These are phyloP conservation scores for Murraya koenigii DNA, from an alignment of 345 rosid genomes.

Conservation along the genomic window DNA sequence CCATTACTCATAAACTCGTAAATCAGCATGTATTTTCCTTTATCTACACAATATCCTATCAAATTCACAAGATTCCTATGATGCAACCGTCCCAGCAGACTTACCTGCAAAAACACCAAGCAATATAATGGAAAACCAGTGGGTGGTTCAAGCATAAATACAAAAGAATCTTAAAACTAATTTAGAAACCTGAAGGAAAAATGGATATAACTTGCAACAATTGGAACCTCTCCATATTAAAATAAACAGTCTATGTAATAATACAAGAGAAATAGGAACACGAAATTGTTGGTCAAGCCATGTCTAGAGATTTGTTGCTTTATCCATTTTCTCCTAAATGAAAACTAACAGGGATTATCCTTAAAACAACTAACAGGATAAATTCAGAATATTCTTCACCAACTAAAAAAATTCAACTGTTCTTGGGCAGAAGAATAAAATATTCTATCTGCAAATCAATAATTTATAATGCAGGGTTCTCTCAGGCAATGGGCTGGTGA, in stretches of 20 bases:
- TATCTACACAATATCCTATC: conserved; percentile 84
- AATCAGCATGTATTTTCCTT: conserved; percentile 72
- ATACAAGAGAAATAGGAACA: not conserved
- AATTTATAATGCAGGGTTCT: not conserved
- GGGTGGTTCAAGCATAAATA: not conserved
- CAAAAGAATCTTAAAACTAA: not conserved
- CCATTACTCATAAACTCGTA: conserved; percentile 99
- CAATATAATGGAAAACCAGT: not conserved
- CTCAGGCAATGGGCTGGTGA: not conserved
- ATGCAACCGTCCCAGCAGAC: conserved; percentile 89
- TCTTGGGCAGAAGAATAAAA: not conserved
- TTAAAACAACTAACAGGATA: not conserved
- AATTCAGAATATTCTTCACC: not conserved
- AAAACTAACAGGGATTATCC: not conserved
- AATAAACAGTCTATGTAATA: not conserved
- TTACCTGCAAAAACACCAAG: conserved; percentile 50
- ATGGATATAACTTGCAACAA: not conserved
- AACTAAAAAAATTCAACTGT: not conserved
- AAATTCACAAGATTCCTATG: conserved; percentile 95
- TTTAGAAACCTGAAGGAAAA: not conserved
- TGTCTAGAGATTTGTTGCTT: not conserved
- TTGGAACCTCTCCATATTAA: not conserved
- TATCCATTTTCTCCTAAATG: not conserved
- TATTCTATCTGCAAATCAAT: not conserved
- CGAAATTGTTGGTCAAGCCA: not conserved